These are phyloP conservation scores for Exophiala calicioides DNA, from an alignment of 2,329 filamentous ascomycete species.

Conservation along the genomic window DNA sequence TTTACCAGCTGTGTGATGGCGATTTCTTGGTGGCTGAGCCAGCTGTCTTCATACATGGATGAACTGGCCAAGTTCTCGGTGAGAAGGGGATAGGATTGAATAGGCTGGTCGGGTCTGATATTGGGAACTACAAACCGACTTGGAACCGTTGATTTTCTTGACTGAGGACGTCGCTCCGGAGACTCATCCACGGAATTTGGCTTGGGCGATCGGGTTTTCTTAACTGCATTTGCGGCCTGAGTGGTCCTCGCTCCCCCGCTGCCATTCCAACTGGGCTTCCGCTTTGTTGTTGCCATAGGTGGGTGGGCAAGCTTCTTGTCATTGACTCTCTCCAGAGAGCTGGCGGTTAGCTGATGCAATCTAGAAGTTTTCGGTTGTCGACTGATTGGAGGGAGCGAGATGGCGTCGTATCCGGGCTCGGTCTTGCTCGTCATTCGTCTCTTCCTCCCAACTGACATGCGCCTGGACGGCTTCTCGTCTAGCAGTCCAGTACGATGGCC, in stretches of 20 bases:
- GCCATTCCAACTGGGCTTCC: conserved; percentile 18
- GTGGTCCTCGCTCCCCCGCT: conserved; percentile 1
- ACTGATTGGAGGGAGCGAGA: no score
- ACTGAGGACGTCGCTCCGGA: not conserved
- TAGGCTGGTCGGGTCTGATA: conserved; percentile 22
- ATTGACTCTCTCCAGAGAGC: not conserved
- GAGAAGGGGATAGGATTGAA: conserved; percentile 53
- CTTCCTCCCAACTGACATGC: conserved; percentile 17
- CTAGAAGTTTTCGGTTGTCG: not conserved
- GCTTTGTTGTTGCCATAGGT: not conserved
- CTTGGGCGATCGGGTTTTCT: conserved; percentile 3
- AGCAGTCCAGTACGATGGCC: conserved; percentile 32
- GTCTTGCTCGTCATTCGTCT: conserved; percentile 28
- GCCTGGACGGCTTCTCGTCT: not conserved
- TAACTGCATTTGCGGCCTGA: not conserved
- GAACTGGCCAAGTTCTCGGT: conserved; percentile 56
- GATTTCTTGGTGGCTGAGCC: conserved; percentile 63
- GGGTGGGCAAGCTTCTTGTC: not conserved
- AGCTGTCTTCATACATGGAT: conserved; percentile 64
- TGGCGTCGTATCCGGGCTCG: not conserved
- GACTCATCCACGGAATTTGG: not conserved
- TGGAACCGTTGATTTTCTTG: conserved; percentile 18
- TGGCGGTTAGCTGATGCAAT: conserved; percentile 6
- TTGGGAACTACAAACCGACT: conserved; percentile 26
- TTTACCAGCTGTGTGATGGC: conserved; percentile 63